phyloP scores from a whole-genome alignment of 805 yeast species.

The Kluyveromyces siamensis region DNA sequence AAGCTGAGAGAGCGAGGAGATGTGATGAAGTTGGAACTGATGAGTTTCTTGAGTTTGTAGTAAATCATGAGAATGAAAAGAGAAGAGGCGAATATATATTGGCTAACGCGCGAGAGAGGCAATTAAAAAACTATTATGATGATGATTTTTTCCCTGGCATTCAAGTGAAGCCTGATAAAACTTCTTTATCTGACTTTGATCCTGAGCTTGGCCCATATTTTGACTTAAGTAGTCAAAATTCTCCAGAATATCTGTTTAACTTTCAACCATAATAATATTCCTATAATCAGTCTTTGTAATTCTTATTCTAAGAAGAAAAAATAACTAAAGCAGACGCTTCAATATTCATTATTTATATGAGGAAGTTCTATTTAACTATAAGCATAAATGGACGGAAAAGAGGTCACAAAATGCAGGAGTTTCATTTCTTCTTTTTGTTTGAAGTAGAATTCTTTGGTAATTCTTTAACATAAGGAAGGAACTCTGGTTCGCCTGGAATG shows the following conservation, averaged over 20 bases:
- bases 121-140: constrained; percentile 30
- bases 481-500: constrained; percentile 98
- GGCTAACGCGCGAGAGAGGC: constrained; percentile 30
- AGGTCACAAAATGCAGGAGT: background rate
- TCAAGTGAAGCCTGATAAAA: background rate
- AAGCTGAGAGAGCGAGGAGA: constrained; percentile 28
- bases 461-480: constrained; percentile 82
- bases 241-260: background rate
- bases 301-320: background rate
- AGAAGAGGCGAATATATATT: constrained; percentile 27
- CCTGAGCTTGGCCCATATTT: too few species aligned
- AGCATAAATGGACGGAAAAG: background rate
- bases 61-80: constrained; percentile 29
- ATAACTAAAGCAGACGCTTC: background rate
- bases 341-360: background rate
- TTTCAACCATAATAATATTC: background rate
- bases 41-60: constrained; percentile 30
- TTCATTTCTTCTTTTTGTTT: constrained; percentile 42
- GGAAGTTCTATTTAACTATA: background rate
- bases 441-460: constrained; percentile 92
- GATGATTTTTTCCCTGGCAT: constrained; percentile 10
- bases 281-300: background rate
- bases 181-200: background rate
- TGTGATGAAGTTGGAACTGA: constrained; percentile 33
- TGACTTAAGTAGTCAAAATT: too few species aligned